Percentiles rank a stretch among this genome's conserved stretches.
These are phyloP conservation scores for Candida vaughaniae DNA, from an alignment of 805 yeast species.

Conservation along the genomic window DNA sequence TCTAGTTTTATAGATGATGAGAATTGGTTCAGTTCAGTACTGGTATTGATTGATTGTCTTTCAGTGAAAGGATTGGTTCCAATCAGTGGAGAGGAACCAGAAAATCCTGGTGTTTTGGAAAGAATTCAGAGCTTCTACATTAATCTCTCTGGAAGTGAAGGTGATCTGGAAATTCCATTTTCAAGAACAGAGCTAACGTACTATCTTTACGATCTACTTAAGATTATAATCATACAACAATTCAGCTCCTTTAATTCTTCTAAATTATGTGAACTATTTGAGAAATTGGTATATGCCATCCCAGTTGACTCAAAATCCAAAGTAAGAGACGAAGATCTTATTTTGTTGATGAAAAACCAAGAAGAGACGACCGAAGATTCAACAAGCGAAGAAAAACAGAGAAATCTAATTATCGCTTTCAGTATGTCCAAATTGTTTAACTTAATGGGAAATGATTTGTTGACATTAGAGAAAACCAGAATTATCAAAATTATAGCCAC, in stretches of 20 bases:
- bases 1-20: constrained; percentile 16
- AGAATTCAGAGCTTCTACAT: constrained; percentile 3
- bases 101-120: neutral
- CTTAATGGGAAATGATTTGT: constrained; percentile 28
- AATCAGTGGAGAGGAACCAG: constrained; percentile 1
- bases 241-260: constrained; percentile 16
- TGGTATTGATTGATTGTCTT: constrained; percentile 48
- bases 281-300: constrained; percentile 19
- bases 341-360: constrained; percentile 15
- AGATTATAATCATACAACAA: constrained; percentile 17
- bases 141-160: neutral
- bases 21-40: constrained; percentile 41
- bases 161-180: constrained; percentile 14
- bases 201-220: constrained; percentile 18
- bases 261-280: constrained; percentile 19
- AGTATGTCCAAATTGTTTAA: constrained; percentile 43
- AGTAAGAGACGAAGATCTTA: constrained; percentile 11
- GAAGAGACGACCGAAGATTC: constrained; percentile 10
- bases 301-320: constrained; percentile 14
- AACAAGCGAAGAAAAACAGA: constrained; percentile 9
- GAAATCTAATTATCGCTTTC: constrained; percentile 35
- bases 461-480: constrained; percentile 25
- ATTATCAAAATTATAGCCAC: constrained; percentile 32
- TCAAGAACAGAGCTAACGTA: constrained; percentile 14
- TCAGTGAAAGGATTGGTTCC: constrained; percentile 58